Evolutionary conservation across 768 basidiomycete genomes (phyloP), one percentile per base, ranked within the genome.

Genomic region (Hericium rajendrae): DNA sequence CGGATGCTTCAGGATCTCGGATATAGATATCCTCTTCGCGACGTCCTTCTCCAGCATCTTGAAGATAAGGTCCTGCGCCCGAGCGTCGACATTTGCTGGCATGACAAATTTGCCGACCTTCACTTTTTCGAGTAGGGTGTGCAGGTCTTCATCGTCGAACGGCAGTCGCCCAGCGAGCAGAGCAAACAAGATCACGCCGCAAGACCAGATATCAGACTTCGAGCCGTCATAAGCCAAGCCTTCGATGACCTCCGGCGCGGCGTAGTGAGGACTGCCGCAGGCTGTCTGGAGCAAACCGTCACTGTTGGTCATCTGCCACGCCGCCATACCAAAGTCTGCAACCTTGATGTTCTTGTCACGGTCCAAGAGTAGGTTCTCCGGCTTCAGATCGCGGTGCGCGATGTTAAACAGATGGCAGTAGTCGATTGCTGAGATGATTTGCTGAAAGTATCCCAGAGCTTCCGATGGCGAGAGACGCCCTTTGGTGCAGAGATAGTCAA

Each of bases 351-450:
- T 51, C 28, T 51, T 51, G 15, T 51, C 49, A 6, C 28, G 49
- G 28, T 51, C 49, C 24, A 51, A 24, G 8, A 51, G 49, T 16
- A 51, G 16, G 49, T 51, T 95, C 28, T 51, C 49, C 5, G 49
- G 49, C 28, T 51, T 62, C 53, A 97, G 76, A 71, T 97, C 94
- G 39, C 94, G 85, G 67, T 97, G 94, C 24, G 88, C 88, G 67
- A 97, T 88, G 65, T 93, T 91, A 74, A 94, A 91, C n/a, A 84
- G 81, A 70, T 95, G 93, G 59, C 91, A 94, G 68, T 94, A 95
- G 70, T 93, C 84, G 53, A 97, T 83, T 0, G 89, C 94, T 55
- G 81, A 79, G 66, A 98, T 90, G 64, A 98, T 91, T 71, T 97
- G 94, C 61, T 93, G 91, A 65, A 95, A 98, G 70, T 92, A 94